Base-by-base conservation (phyloP, 2,329 filamentous ascomycete genomes). In the Trichoderma gracile region DNA sequence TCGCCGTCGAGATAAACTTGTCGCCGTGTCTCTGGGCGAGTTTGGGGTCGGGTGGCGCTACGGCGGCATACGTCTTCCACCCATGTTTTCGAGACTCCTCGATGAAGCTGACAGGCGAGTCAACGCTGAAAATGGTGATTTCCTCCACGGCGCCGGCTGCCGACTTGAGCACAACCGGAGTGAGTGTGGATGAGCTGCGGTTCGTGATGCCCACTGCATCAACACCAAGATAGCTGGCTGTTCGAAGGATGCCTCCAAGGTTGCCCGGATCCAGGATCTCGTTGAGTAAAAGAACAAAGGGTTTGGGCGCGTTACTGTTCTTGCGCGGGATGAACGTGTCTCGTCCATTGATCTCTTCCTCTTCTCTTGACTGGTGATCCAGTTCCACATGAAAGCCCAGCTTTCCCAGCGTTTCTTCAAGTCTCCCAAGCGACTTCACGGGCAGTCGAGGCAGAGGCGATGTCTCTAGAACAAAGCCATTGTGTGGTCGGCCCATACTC, bases 161-260 rank as follows among this genome's bases (percentile, higher is more conserved):
- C 0, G 94, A 90, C 76, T 98, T 98, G 66, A 96, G 83, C 0
- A 91, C 88, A 9, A 93, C 85, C 0, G 92, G 84, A 8, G 89
- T 90, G 66, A 97, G 80, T 0, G 87, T 84, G 0, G 93, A 90
- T 17, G 89, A 91, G 70, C 87, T 89, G 65, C 86, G 85, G 33
- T 84, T 87, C 3, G 92, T 91, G 62, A 96, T 87, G 2, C 87
- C 87, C 21, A 99, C 85, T 5, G 91, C 93, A 63, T 93, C 91
- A 6, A 92, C 89, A 23, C 94, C 94, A n/a, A 98, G 85, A 75
- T 95, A 98, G 72, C 92, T 90, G 2, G 93, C 92, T 6, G 92
- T 92, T 42, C 95, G 90, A 49, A 98, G 82, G 66, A 98, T 94
- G 23, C 89, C 92, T 47, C 95, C 95, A 0, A 98, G 80, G 73